Conservation (phyloP, 2,329 filamentous ascomycete species). For the Pseudocercospora musae region DNA sequence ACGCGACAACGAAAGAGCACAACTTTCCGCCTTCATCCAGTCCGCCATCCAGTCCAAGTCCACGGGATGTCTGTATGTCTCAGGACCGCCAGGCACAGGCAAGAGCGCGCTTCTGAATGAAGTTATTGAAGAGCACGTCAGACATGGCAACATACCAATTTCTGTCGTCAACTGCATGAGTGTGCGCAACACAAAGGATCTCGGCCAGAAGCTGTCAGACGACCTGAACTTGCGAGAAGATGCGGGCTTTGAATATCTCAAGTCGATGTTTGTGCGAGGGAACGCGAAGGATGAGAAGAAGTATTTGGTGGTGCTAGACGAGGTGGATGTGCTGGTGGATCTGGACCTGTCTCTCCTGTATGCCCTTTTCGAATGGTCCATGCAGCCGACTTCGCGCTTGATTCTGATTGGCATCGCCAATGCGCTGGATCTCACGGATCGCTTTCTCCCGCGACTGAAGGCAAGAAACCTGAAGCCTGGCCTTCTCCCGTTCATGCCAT, state of each 20-base stretch:
- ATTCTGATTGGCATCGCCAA: constrained; percentile 92
- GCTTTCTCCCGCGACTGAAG: constrained; percentile 90
- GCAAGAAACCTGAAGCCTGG: constrained; percentile 86
- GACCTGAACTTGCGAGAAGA: constrained; percentile 61
- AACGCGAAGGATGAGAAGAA: constrained; percentile 53
- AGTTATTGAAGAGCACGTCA: constrained; percentile 61
- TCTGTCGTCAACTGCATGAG: constrained; percentile 97
- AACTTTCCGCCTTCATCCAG: constrained; percentile 67
- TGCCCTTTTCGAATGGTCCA: constrained; percentile 92
- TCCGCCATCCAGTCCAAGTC: constrained; percentile 58
- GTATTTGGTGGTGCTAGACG: constrained; percentile 85
- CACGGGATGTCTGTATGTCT: constrained; percentile 87
- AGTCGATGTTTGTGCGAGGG: constrained; percentile 64
- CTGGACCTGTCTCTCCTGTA: constrained; percentile 87
- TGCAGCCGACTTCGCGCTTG: constrained; percentile 74
- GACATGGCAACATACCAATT: constrained; percentile 56
- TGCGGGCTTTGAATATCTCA: constrained; percentile 65
- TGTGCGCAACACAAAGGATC: constrained; percentile 80
- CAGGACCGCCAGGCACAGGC: constrained; percentile 90
- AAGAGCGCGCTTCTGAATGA: constrained; percentile 93
- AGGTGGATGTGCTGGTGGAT: constrained; percentile 90
- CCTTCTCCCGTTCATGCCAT: constrained; percentile 87
- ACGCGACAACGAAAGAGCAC: constrained; percentile 64
- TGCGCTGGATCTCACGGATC: constrained; percentile 89
- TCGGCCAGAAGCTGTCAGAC: constrained; percentile 76